phyloP scores from a whole-genome alignment of 1,284 basidiomycete genomes.

The Pholiota adiposa region DNA sequence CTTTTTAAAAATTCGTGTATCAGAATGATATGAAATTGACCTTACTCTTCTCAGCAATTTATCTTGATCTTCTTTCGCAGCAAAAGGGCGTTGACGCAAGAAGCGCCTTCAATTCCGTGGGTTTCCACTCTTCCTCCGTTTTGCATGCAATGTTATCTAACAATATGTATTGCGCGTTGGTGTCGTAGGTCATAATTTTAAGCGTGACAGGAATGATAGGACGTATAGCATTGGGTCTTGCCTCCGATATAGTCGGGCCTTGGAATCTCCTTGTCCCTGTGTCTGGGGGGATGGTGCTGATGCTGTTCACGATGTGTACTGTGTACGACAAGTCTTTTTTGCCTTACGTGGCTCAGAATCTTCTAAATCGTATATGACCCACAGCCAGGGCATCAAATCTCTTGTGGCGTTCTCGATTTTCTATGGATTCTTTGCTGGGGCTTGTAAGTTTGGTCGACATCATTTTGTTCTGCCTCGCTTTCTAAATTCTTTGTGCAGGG shows the following conservation, averaged over 20 bases:
- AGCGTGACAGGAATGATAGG: conserved; percentile 26
- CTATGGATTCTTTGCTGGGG: conserved; percentile 29
- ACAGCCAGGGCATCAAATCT: conserved; percentile 24
- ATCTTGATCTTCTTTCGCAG: conserved; percentile 25
- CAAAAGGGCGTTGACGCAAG: conserved; percentile 20
- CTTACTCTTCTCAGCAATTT: conserved; percentile 19
- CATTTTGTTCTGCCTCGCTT: neutral
- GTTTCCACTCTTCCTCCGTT: neutral
- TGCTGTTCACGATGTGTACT: conserved; percentile 25
- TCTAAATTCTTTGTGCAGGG: conserved; percentile 19
- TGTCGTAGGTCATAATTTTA: conserved; percentile 21
- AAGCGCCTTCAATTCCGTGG: conserved; percentile 24
- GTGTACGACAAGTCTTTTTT: conserved; percentile 18
- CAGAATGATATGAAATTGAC: neutral
- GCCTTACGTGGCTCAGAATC: neutral
- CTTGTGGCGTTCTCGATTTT: conserved; percentile 26
- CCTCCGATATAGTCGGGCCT: conserved; percentile 27
- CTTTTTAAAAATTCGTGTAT: neutral
- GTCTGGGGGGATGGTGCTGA: conserved; percentile 23
- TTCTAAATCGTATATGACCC: neutral
- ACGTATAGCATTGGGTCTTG: conserved; percentile 24
- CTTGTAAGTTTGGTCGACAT: conserved; percentile 19
- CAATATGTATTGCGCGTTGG: neutral
- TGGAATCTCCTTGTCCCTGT: conserved; percentile 26
- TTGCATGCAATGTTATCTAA: neutral